A percentile compares a stretch with the other conserved stretches of the same genome.
These are phyloP conservation scores for Tetracladium setigerum DNA, from an alignment of 495 filamentous ascomycete genomes.

Conservation along the genomic window DNA sequence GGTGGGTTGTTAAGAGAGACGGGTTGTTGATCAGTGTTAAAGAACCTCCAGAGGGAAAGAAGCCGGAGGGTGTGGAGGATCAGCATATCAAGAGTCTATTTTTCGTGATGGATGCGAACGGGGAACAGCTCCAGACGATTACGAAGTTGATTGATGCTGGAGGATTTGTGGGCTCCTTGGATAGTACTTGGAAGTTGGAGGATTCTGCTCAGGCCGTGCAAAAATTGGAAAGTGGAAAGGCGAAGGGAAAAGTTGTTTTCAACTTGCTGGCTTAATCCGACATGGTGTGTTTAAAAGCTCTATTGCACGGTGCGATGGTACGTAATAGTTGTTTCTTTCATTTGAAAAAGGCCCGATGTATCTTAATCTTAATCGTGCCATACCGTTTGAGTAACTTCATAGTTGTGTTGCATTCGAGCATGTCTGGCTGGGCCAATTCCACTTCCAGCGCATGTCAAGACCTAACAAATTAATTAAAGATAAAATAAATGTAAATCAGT, in stretches of 20 bases:
- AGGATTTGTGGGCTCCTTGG: constrained; percentile 30
- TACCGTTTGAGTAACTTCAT: no score
- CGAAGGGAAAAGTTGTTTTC: constrained; percentile 36
- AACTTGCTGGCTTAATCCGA: background rate
- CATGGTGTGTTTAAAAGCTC: no score
- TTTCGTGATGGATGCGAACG: constrained; percentile 36
- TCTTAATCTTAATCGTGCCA: no score
- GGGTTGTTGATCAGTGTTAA: constrained; percentile 43
- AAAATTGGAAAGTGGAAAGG: constrained; percentile 34
- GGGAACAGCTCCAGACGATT: constrained; percentile 33
- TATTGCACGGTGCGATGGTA: no score
- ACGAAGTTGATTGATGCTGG: constrained; percentile 36
- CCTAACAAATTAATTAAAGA: no score
- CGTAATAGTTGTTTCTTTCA: no score
- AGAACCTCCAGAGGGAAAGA: constrained; percentile 36
- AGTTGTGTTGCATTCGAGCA: no score
- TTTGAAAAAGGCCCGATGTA: no score
- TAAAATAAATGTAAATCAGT: no score
- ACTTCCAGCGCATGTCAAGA: no score
- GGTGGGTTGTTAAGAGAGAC: constrained; percentile 34
- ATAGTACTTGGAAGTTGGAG: constrained; percentile 41
- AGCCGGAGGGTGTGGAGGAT: constrained; percentile 25
- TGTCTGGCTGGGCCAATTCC: no score
- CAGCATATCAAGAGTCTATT: constrained; percentile 31
- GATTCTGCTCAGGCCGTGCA: constrained; percentile 37